Evolutionary conservation across 2,329 filamentous ascomycete genomes (phyloP), one percentile per base, ranked within the genome.

Genomic region (Aspergillus sp.): DNA sequence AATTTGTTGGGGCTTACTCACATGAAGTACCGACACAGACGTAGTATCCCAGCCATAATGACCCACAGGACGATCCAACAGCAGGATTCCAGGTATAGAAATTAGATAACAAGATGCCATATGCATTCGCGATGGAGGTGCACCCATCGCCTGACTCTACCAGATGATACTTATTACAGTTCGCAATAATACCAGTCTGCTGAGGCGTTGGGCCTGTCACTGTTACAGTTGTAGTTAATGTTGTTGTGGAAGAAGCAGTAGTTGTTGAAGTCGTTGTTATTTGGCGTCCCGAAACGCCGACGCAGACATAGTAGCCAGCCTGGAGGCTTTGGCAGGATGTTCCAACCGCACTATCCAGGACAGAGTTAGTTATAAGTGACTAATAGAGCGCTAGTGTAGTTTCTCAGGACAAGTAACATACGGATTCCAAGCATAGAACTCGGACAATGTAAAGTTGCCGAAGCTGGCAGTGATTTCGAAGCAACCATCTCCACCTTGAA

Each of bases 291-390:
- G 31, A 34, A 34, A 61, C 41, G 4, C 49, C 59, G 1, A 57
- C 30, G 19, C 59, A 57, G 30, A 61, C 51, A 19, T 54, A 61
- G 4, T 61, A 51, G 22, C 51, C 30, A 17, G 46, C 19, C 54
- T 49, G 41, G n/a, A 61, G 41, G 2, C 31, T 19, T n/a, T 19
- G 45, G 31, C 48, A 57, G 15, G 34, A 34, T 22, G 48, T 30
- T 8, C 58, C 58, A 15, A 60, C 58, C 9, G 31, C 31, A 34
- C 31, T 34, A 34, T 34, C 3, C 30, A 34, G 9, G 3, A 7
- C 6, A 11, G 3, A 34, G 9, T 34, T 7, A 34, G 30, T 3
- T 7, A 1, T 11, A 34, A 11, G 6, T 34, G 46, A 47, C 15
- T 6, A 13, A 59, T 25, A 17, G 30, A 59, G 34, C 3, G 19